Conservation (phyloP, 176 grass and related monocot species). For the Raddia guianensis region DNA sequence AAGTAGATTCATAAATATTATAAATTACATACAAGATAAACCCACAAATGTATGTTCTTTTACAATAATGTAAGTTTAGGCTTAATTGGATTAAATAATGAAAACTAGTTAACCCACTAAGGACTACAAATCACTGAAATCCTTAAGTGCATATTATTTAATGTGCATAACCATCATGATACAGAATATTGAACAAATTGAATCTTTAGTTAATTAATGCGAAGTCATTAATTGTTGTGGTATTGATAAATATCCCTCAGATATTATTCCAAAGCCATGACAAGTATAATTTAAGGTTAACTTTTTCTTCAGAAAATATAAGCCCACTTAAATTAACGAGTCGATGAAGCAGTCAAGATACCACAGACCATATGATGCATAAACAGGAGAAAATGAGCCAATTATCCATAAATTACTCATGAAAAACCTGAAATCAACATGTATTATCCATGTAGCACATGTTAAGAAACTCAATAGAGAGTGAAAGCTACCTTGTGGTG, state of each 20-base stretch:
- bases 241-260: constrained; percentile 4
- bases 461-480: constrained; percentile 31
- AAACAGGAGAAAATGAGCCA: neutral
- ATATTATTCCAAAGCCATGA: neutral
- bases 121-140: neutral
- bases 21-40: constrained; percentile 13
- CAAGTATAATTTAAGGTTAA: neutral
- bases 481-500: constrained; percentile 84
- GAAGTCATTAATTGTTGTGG: constrained; percentile 17
- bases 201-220: neutral
- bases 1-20: neutral
- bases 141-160: neutral
- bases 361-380: neutral
- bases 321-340: neutral
- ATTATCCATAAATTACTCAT: constrained; percentile 12
- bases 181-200: constrained; percentile 15
- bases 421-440: constrained; percentile 3
- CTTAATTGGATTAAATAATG: neutral
- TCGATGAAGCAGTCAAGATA: constrained; percentile 22
- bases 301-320: neutral
- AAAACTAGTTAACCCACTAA: constrained; percentile 1
- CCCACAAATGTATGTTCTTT: neutral
- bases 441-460: constrained; percentile 12
- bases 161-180: constrained; percentile 5
- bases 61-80: neutral